These are phyloP conservation scores for Lentinula edodes DNA, from an alignment of 768 basidiomycete species.

Conservation along the genomic window DNA sequence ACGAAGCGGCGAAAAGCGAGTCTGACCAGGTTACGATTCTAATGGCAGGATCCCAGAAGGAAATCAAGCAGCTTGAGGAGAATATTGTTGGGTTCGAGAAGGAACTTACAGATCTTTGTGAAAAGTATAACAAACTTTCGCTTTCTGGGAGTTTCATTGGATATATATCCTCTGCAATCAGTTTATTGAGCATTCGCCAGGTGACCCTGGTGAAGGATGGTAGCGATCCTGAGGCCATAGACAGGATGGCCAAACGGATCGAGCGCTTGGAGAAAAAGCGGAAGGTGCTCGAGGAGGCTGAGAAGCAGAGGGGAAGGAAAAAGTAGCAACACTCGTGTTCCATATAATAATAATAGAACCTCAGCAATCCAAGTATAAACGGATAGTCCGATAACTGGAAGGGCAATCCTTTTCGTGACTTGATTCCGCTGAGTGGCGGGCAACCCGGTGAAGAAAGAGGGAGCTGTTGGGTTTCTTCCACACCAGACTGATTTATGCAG, in stretches of 20 bases:
- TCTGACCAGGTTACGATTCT: not conserved
- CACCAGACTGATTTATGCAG: no score
- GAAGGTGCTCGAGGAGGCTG: not conserved
- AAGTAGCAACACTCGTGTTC: not conserved
- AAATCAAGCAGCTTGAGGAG: slow-evolving; percentile 3
- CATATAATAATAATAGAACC: no score
- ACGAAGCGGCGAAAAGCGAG: slow-evolving; percentile 8
- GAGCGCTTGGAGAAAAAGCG: slow-evolving; percentile 7
- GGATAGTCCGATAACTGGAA: no score
- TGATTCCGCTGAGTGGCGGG: no score
- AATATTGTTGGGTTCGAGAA: slow-evolving; percentile 2
- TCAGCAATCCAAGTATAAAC: no score
- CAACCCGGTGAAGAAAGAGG: no score
- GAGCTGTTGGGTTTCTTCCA: no score
- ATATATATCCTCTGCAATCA: slow-evolving; percentile 8
- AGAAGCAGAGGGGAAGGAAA: not conserved
- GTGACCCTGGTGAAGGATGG: slow-evolving; percentile 7
- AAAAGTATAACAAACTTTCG: slow-evolving; percentile 9
- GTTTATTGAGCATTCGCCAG: slow-evolving; percentile 7
- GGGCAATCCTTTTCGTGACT: no score
- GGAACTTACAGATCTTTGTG: slow-evolving; percentile 3
- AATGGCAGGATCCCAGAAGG: not conserved
- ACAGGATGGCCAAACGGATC: slow-evolving; percentile 8
- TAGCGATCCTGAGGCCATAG: slow-evolving; percentile 1
- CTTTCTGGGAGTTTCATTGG: slow-evolving; percentile 12